These are phyloP conservation scores for Arxiozyma slooffiae DNA, from an alignment of 1,139 yeast species.

Conservation along the genomic window DNA sequence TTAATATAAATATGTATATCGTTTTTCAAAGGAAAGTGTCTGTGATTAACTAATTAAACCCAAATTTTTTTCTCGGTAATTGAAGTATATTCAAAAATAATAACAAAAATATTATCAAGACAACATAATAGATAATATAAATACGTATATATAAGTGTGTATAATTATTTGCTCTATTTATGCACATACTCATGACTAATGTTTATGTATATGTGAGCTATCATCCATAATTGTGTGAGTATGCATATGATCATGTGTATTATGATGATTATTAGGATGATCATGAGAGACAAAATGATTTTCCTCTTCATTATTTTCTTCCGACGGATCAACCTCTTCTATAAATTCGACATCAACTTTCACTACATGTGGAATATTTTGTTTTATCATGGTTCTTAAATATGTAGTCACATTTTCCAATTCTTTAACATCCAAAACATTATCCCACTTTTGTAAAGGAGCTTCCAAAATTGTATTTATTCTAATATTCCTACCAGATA, in stretches of 20 bases:
- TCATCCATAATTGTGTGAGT: neutral
- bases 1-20: too few species aligned
- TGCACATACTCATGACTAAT: neutral
- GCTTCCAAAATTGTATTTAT: slow-evolving; percentile 35
- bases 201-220: slow-evolving; percentile 3
- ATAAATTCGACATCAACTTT: slow-evolving; percentile 30
- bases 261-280: slow-evolving; percentile 19
- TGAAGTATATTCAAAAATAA: too few species aligned
- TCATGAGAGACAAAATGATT: neutral
- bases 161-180: neutral
- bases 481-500: slow-evolving; percentile 59
- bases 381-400: slow-evolving; percentile 18
- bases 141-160: neutral
- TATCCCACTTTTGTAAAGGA: slow-evolving; percentile 38
- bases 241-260: slow-evolving; percentile 8
- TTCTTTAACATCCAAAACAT: slow-evolving; percentile 37
- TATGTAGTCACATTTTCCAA: slow-evolving; percentile 39
- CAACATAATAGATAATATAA: neutral
- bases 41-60: neutral
- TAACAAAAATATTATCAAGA: neutral
- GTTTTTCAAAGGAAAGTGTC: too few species aligned
- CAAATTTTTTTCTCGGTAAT: too few species aligned
- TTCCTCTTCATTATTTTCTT: neutral
- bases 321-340: slow-evolving; percentile 20
- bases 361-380: slow-evolving; percentile 27